Conservation (phyloP, 805 yeast species). For the Lipomyces chichibuensis region DNA sequence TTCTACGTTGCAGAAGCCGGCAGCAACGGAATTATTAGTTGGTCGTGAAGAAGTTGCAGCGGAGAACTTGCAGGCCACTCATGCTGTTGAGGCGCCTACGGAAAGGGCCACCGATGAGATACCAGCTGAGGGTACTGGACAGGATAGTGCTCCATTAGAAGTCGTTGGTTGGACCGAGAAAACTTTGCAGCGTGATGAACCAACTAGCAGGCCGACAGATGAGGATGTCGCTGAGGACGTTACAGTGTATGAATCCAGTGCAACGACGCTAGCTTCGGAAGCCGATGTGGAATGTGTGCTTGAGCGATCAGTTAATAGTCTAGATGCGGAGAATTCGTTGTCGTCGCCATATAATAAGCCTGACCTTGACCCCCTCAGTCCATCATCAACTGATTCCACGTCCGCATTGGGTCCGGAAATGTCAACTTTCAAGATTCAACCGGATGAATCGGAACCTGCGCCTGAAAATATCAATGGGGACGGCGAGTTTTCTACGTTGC, state of each 20-base stretch:
- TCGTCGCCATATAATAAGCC: background rate
- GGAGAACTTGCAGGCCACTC: slow-evolving; percentile 8
- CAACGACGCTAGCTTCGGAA: background rate
- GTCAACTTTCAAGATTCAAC: background rate
- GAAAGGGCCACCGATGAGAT: background rate
- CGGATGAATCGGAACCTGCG: background rate
- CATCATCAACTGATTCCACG: background rate
- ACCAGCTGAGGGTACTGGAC: background rate
- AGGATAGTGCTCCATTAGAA: background rate
- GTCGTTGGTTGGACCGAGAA: background rate
- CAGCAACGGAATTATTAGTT: too few relatives aligned
- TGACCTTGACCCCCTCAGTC: background rate
- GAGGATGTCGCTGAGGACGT: background rate
- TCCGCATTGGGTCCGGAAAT: background rate
- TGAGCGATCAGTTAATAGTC: background rate
- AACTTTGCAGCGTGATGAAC: background rate
- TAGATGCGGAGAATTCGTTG: background rate
- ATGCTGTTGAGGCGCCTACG: slow-evolving; percentile 4
- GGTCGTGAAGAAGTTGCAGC: too few relatives aligned
- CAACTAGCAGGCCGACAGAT: background rate
- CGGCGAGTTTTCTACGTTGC: slow-evolving; percentile 16
- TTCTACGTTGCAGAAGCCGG: slow-evolving; percentile 14
- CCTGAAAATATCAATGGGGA: slow-evolving; percentile 12
- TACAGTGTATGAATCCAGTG: background rate
- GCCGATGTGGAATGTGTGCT: background rate